Evolutionary conservation across 2,329 filamentous ascomycete species (phyloP).

Genomic region (Calonectria hawksworthii): DNA sequence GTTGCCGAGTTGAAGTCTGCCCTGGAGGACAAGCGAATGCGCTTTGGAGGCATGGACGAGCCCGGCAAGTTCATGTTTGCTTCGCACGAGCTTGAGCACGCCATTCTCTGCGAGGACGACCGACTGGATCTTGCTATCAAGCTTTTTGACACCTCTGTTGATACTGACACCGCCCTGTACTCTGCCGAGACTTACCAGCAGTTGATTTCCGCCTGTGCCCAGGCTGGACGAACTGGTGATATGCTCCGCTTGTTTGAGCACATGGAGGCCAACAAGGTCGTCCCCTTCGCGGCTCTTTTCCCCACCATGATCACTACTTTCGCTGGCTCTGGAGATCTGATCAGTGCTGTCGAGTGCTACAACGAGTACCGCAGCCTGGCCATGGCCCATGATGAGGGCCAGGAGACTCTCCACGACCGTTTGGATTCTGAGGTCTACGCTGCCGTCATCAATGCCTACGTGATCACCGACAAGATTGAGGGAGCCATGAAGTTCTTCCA

Average conservation of each 20-base stretch:
- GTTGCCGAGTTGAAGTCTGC: constrained; percentile 79
- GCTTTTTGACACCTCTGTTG: constrained; percentile 83
- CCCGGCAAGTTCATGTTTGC: constrained; percentile 88
- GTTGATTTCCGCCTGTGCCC: constrained; percentile 89
- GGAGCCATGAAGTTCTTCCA: constrained; percentile 89
- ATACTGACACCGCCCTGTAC: constrained; percentile 74
- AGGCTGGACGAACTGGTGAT: constrained; percentile 83
- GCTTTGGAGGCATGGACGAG: constrained; percentile 89
- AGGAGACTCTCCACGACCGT: constrained; percentile 76
- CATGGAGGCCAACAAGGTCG: constrained; percentile 84
- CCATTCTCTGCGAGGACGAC: constrained; percentile 89
- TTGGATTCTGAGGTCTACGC: constrained; percentile 90
- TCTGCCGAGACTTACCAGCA: constrained; percentile 87
- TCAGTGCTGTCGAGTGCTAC: constrained; percentile 93
- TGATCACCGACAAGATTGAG: constrained; percentile 82
- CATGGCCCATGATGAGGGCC: constrained; percentile 84
- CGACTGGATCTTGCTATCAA: constrained; percentile 87
- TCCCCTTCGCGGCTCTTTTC: constrained; percentile 86
- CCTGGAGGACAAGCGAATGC: constrained; percentile 84
- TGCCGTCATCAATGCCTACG: constrained; percentile 90
- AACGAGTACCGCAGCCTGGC: constrained; percentile 93
- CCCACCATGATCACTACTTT: constrained; percentile 97
- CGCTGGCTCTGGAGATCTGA: constrained; percentile 82
- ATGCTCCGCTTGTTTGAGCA: constrained; percentile 94
- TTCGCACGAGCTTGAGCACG: constrained; percentile 88